These are phyloP conservation scores for Metarhizium anisopliae DNA, from an alignment of 2,329 filamentous ascomycete species.

Conservation along the genomic window DNA sequence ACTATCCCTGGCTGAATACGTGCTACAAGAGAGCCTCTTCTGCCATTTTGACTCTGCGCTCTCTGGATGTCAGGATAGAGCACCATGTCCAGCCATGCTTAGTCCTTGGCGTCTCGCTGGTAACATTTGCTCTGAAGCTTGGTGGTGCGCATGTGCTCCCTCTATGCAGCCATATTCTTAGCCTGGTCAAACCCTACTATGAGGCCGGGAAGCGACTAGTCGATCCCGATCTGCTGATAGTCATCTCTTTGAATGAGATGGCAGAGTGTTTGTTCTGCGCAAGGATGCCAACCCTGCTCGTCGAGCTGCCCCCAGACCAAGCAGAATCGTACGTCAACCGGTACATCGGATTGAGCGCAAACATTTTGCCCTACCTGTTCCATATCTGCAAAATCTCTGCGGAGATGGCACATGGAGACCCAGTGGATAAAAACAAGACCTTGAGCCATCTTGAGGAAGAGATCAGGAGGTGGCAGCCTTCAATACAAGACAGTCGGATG, in stretches of 20 bases:
- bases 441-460: background rate
- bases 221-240: slow-evolving; percentile 5
- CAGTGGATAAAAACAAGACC: background rate
- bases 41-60: slow-evolving; percentile 10
- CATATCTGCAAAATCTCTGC: slow-evolving; percentile 16
- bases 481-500: slow-evolving; percentile 14
- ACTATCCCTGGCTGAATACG: background rate
- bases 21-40: slow-evolving; percentile 11
- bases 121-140: slow-evolving; percentile 12
- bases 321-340: slow-evolving; percentile 13
- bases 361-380: slow-evolving; percentile 16
- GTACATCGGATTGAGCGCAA: slow-evolving; percentile 15
- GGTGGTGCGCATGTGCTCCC: too few species aligned
- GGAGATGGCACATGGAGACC: slow-evolving; percentile 4
- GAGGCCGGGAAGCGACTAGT: slow-evolving; percentile 6
- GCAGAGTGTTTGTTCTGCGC: slow-evolving; percentile 14
- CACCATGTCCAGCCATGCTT: slow-evolving; percentile 11
- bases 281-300: slow-evolving; percentile 13
- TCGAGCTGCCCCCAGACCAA: slow-evolving; percentile 5
- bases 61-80: slow-evolving; percentile 6
- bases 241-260: slow-evolving; percentile 14
- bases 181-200: background rate
- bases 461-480: slow-evolving; percentile 8
- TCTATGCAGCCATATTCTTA: too few species aligned
- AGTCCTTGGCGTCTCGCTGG: slow-evolving; percentile 10